phyloP scores from a whole-genome alignment of 768 basidiomycete genomes.

The Macrolepiota albuminosa region DNA sequence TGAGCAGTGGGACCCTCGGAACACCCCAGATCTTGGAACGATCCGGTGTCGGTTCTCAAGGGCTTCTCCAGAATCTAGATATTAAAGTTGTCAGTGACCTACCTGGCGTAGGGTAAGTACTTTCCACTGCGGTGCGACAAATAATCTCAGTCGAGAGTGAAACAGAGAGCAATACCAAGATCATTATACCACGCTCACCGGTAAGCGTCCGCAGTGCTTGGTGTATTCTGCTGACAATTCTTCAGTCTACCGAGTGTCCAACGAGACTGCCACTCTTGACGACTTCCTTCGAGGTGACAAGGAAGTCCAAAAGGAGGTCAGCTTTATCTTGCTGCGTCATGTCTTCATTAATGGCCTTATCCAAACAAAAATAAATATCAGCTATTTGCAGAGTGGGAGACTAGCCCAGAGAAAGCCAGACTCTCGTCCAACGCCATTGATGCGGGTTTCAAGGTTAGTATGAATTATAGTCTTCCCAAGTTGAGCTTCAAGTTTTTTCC shows the following conservation, averaged over 20 bases:
- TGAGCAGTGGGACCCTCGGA: conserved; percentile 64
- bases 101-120: conserved; percentile 59
- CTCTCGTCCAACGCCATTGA: conserved; percentile 70
- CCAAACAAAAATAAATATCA: conserved; percentile 14
- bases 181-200: conserved; percentile 65
- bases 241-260: conserved; percentile 62
- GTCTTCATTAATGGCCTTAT: neutral
- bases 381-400: conserved; percentile 62
- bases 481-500: neutral
- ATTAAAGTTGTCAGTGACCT: conserved; percentile 65
- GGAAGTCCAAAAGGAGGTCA: conserved; percentile 52
- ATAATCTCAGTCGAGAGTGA: neutral
- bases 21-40: conserved; percentile 73
- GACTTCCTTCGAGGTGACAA: conserved; percentile 69
- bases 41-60: conserved; percentile 58
- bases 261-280: conserved; percentile 58
- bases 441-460: conserved; percentile 62
- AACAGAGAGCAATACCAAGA: conserved; percentile 67
- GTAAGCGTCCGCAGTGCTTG: conserved; percentile 27
- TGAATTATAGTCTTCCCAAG: neutral
- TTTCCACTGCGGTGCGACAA: neutral
- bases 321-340: neutral
- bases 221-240: neutral
- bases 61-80: conserved; percentile 49
- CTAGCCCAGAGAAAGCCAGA: conserved; percentile 61